Conservation (phyloP, 805 yeast genomes). For the Schwanniomyces sp. region DNA sequence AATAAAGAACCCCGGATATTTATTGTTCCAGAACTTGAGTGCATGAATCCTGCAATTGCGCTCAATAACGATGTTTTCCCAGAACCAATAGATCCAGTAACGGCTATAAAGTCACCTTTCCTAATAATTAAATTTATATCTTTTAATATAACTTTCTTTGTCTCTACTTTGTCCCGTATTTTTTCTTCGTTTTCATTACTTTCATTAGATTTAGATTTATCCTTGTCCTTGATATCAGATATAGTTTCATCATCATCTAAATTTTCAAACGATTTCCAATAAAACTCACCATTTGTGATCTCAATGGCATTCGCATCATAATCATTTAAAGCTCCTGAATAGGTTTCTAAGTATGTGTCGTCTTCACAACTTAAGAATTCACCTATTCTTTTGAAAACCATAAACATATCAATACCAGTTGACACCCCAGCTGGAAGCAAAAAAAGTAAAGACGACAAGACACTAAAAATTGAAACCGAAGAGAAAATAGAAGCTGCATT, state of each 20-base stretch:
- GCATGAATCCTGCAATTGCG: slow-evolving; percentile 75
- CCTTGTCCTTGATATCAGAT: slow-evolving; percentile 3
- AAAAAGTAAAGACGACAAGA: slow-evolving; percentile 56
- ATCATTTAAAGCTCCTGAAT: neutral
- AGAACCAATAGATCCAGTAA: slow-evolving; percentile 82
- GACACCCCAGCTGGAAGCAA: slow-evolving; percentile 66
- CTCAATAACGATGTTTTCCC: slow-evolving; percentile 75
- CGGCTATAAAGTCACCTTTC: slow-evolving; percentile 69
- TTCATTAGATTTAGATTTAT: slow-evolving; percentile 15
- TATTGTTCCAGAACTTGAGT: slow-evolving; percentile 50
- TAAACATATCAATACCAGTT: slow-evolving; percentile 59
- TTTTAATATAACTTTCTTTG: slow-evolving; percentile 31
- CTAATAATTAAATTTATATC: slow-evolving; percentile 53
- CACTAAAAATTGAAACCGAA: slow-evolving; percentile 62
- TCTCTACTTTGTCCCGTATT: slow-evolving; percentile 6
- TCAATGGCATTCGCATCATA: slow-evolving; percentile 40
- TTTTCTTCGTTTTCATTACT: slow-evolving; percentile 3
- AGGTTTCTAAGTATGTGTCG: neutral
- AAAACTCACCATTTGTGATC: slow-evolving; percentile 54
- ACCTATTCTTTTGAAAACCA: slow-evolving; percentile 59
- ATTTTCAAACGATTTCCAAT: slow-evolving; percentile 49
- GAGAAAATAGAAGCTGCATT: slow-evolving; percentile 63
- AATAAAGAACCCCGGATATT: slow-evolving; percentile 52
- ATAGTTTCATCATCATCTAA: slow-evolving; percentile 12
- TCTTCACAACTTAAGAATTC: slow-evolving; percentile 31